Evolutionary conservation across 768 basidiomycete genomes (phyloP).

Genomic region (Candolleomyces aberdarensis): DNA sequence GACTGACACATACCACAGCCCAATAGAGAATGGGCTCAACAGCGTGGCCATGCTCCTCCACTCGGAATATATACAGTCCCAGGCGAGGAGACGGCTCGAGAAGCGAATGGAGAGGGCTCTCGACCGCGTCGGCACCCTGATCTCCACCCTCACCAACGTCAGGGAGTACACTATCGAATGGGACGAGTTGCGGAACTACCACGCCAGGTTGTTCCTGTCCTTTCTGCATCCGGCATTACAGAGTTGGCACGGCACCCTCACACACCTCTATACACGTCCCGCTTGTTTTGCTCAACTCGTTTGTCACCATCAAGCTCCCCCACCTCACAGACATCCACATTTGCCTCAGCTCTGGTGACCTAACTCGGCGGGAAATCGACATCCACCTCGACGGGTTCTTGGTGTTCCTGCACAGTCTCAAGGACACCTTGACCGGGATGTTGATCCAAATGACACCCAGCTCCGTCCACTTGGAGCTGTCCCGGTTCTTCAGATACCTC

Average conservation of each 20-base stretch:
- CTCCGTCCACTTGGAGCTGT: no score
- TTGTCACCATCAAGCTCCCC: constrained; percentile 32
- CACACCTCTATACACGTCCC: constrained; percentile 39
- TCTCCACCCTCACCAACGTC: constrained; percentile 29
- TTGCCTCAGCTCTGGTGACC: constrained; percentile 30
- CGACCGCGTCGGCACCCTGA: constrained; percentile 26
- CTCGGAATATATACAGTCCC: constrained; percentile 26
- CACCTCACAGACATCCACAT: constrained; percentile 33
- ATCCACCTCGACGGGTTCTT: no score
- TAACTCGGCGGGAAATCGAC: constrained; percentile 27
- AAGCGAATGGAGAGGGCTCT: constrained; percentile 37
- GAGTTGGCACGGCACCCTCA: constrained; percentile 28
- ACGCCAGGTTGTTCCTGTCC: constrained; percentile 34
- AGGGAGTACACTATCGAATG: constrained; percentile 37
- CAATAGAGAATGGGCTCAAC: constrained; percentile 24
- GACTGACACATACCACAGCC: constrained; percentile 26
- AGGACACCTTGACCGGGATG: constrained; percentile 34
- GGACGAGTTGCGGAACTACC: constrained; percentile 30
- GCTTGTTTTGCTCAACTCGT: constrained; percentile 26
- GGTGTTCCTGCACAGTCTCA: constrained; percentile 43
- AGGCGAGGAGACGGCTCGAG: constrained; percentile 27
- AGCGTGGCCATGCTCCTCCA: constrained; percentile 24
- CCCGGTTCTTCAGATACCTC: no score
- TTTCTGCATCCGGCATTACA: constrained; percentile 34
- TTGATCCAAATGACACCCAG: constrained; percentile 31